Base-by-base conservation (phyloP, 345 rosid genomes). In the Melaleuca quinquenervia region DNA sequence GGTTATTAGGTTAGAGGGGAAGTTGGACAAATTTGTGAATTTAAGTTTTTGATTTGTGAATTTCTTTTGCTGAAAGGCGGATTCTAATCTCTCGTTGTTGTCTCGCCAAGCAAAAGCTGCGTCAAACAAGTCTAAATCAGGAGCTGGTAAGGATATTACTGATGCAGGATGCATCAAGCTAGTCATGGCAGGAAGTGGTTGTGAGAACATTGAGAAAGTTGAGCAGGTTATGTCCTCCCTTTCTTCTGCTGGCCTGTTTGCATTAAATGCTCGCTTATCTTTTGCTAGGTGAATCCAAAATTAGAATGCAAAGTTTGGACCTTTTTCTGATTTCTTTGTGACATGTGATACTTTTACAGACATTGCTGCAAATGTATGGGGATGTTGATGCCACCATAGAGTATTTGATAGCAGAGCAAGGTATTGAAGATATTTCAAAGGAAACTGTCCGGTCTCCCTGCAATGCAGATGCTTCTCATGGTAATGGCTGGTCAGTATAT, bases 301-400 rank as follows among this genome's bases (percentile, higher is more conserved):
- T 82, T 29, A 50, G 45, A 50, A 82, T 48, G 10, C 22, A 18
- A 51, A 58, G 50, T 50, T 62, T 14, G 2, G 78, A 36, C 48
- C 41, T 14, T 74, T 76, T 80, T 83, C 29, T 52, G 70, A 62
- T 52, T 50, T 52, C 50, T 21, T 74, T 18, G 45, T 88, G 87
- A 64, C 83, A 74, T 50, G 27, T 44, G 84, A 51, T 75, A 58
- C 85, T 60, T 44, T 90, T 83, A 78, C 87, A 97, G 98, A 93
- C 93, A 89, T 91, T 97, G 86, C 85, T 90, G 85, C 94, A 93
- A 92, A 97, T 95, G 82, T 91, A 90, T 70, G 98, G 96, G 78
- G 96, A 96, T 90, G 94, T 92, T 82, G 96, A 94, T 90, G 95
- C 96, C 85, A 97, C 98, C 15, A 91, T 95, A 85, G 98, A 97